These are phyloP conservation scores for Phaeophleospora eucalypticola DNA, from an alignment of 2,329 filamentous ascomycete genomes.

Conservation along the genomic window DNA sequence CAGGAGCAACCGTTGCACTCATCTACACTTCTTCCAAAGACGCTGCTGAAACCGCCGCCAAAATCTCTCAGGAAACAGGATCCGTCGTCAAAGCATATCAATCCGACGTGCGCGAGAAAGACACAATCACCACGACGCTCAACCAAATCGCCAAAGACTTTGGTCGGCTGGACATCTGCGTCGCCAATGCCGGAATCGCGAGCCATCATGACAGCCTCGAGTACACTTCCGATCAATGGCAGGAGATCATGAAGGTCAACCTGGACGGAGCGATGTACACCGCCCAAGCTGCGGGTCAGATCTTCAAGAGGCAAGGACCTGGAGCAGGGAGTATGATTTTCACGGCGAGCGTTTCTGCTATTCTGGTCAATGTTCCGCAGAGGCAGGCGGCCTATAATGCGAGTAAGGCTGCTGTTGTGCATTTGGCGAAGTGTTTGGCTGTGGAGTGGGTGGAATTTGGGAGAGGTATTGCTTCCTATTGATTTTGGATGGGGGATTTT, in stretches of 20 bases:
- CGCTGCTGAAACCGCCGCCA: conserved; percentile 13
- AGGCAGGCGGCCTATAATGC: conserved; percentile 62
- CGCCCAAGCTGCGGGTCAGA: conserved; percentile 73
- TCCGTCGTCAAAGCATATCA: conserved; percentile 48
- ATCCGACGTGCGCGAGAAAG: conserved; percentile 74
- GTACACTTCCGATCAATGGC: conserved; percentile 20
- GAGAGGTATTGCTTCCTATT: conserved; percentile 12
- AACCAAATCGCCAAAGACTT: conserved; percentile 65
- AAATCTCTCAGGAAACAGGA: conserved; percentile 19
- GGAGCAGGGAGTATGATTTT: conserved; percentile 80
- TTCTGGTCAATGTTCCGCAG: conserved; percentile 88
- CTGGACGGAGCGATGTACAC: conserved; percentile 87
- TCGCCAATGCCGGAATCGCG: conserved; percentile 88
- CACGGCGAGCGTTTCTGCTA: conserved; percentile 85
- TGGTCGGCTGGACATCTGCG: conserved; percentile 74
- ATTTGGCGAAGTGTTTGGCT: conserved; percentile 65
- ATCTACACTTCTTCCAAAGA: conserved; percentile 79
- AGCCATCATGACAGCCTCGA: conserved; percentile 43
- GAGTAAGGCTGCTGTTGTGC: conserved; percentile 47
- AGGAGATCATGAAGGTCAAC: conserved; percentile 52
- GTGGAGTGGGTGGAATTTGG: conserved; percentile 75
- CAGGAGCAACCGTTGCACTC: conserved; percentile 79
- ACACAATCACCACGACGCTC: conserved; percentile 60
- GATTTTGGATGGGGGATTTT: conserved; percentile 1
- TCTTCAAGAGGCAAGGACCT: conserved; percentile 71